Evolutionary conservation across 805 yeast species (phyloP), one percentile per base, ranked within the genome.

Genomic region (Ogataea ramenticola): DNA sequence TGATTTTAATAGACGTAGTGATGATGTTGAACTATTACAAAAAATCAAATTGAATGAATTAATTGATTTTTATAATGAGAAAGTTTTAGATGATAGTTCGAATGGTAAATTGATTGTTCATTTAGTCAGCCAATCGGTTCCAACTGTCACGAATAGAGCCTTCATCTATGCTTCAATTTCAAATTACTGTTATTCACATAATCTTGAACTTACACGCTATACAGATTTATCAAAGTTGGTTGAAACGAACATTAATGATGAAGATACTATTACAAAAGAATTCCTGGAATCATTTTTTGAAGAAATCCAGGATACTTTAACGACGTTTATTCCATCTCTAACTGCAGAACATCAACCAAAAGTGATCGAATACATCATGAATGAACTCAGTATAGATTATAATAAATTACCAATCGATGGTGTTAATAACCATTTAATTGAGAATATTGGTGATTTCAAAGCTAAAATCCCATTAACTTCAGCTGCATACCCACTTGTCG

Each of bases 1-100:
- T 57, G 87, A 91, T 58, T 91, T 88, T 64, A 63, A 70, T 32
- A 71, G 75, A 43, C 70, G 78, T 46, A 75, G 69, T 33, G 64
- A 68, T 39, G 82, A 81, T 46, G 88, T 86, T 7, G 70, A 71
- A 37, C 48, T 75, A 3, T 70, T 88, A 43, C 71, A 74, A 42
- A 55, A 55, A 3, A 60, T 88, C 43, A 68, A 80, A 26, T 75
- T 80, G 55, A 60, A 64, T 1, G 84, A 89, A 26, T 65, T 89
- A 32, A 51, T 77, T 24, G 68, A 70, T 1, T 80, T 80, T 54
- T 86, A 72, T 58, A 56, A 74, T 22, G 52, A 63, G 3, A 68
- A 64, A 45, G 67, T 85, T 17, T 40, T 58, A 30, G 42, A 56
- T 19, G 20, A 41, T 14, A 24, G 35, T 5, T 45, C 47, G 7